Conservation (phyloP, 495 filamentous ascomycete genomes). For the Venustampulla echinocandica region DNA sequence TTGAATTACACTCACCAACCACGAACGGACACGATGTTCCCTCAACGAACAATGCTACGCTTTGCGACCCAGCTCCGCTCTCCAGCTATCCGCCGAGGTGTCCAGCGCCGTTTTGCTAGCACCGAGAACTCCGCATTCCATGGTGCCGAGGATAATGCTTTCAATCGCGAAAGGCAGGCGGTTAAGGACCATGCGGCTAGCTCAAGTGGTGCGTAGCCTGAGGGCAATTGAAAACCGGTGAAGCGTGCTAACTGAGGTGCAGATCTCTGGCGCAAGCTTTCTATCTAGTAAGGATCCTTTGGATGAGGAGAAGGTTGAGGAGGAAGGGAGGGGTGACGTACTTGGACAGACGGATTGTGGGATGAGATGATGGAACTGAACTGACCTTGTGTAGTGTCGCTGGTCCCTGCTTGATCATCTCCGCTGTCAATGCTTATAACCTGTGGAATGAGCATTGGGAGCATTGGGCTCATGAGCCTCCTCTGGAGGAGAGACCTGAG, state of each 20-base stretch:
- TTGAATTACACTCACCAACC: conserved; percentile 16
- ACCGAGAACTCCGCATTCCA: conserved; percentile 33
- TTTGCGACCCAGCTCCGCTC: conserved; percentile 45
- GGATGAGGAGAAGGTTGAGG: conserved; percentile 12
- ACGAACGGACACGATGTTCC: conserved; percentile 44
- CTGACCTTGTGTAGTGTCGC: conserved; percentile 42
- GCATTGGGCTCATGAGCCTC: conserved; percentile 78
- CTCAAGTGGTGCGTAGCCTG: conserved; percentile 57
- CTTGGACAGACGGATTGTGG: conserved; percentile 3
- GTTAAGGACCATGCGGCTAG: conserved; percentile 79
- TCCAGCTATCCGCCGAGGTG: conserved; percentile 45
- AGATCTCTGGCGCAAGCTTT: conserved; percentile 93
- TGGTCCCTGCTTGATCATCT: conserved; percentile 60
- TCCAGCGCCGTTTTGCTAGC: conserved; percentile 65
- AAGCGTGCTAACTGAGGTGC: conserved; percentile 19
- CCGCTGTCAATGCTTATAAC: conserved; percentile 70
- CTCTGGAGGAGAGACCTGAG: conserved; percentile 78
- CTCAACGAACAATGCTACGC: conserved; percentile 53
- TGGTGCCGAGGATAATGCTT: conserved; percentile 67
- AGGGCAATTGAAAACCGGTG: not conserved
- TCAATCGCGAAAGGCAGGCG: conserved; percentile 74
- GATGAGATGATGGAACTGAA: not conserved
- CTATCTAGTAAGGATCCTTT: conserved; percentile 62
- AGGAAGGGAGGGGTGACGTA: conserved; percentile 5
- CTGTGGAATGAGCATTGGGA: conserved; percentile 95